These are phyloP conservation scores for Pancytospora epiphaga DNA, from an alignment of 371 early-diverging fungal species.

Conservation along the genomic window DNA sequence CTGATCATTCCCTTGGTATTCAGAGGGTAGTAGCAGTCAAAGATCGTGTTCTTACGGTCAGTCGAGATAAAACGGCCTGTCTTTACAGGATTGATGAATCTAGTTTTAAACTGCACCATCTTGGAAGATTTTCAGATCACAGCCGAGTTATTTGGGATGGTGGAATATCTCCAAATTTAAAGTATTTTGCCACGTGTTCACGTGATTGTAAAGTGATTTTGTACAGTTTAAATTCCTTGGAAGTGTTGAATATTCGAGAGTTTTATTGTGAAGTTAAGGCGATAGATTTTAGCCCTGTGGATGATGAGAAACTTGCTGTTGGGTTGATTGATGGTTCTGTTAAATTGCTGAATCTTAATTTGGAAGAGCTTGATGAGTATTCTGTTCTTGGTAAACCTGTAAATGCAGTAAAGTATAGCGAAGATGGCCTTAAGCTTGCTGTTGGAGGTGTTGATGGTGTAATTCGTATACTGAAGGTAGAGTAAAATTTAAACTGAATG, in stretches of 20 bases:
- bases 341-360: background rate
- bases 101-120: background rate
- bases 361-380: background rate
- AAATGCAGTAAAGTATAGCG: slow-evolving; percentile 23
- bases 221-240: slow-evolving; percentile 18
- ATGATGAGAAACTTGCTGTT: slow-evolving; percentile 8
- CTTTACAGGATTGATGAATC: slow-evolving; percentile 35
- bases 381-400: background rate
- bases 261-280: slow-evolving; percentile 41
- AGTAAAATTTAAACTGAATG: too few species aligned
- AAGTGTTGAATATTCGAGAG: background rate
- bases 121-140: slow-evolving; percentile 37
- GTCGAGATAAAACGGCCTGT: slow-evolving; percentile 45
- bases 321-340: slow-evolving; percentile 43
- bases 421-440: slow-evolving; percentile 11
- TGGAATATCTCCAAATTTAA: slow-evolving; percentile 21
- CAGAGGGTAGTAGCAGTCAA: slow-evolving; percentile 7
- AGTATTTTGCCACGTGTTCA: slow-evolving; percentile 44
- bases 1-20: slow-evolving; percentile 42
- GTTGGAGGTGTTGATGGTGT: slow-evolving; percentile 42
- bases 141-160: slow-evolving; percentile 41
- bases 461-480: slow-evolving; percentile 19
- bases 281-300: slow-evolving; percentile 21
- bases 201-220: slow-evolving; percentile 47
- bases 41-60: slow-evolving; percentile 34